These are phyloP conservation scores for Picea glauca DNA, from an alignment of 75 land plant species.

Conservation along the genomic window DNA sequence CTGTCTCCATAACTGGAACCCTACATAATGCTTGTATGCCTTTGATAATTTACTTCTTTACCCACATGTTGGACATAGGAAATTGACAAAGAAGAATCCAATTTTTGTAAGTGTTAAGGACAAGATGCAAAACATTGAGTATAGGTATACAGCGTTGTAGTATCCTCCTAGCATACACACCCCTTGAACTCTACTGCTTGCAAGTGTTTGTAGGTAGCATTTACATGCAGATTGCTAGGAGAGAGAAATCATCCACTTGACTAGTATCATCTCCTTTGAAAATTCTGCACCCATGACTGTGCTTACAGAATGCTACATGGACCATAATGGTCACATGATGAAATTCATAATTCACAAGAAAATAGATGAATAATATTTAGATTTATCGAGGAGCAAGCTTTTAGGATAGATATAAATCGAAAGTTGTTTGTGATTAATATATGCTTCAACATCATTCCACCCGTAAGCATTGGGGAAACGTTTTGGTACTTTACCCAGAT, in stretches of 20 bases:
- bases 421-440: no score
- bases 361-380: background rate
- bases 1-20: background rate
- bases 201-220: background rate
- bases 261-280: background rate
- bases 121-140: background rate
- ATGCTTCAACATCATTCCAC: no score
- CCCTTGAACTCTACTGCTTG: background rate
- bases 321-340: no score
- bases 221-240: background rate
- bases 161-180: background rate
- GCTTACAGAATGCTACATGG: background rate
- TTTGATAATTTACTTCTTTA: background rate
- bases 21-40: background rate
- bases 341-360: background rate
- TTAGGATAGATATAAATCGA: no score
- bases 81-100: background rate
- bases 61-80: background rate
- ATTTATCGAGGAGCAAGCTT: no score
- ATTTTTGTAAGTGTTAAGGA: background rate
- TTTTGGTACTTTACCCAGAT: no score
- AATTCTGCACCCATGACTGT: background rate
- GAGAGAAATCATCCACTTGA: background rate
- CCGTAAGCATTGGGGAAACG: no score
- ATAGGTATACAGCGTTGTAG: background rate